Evolutionary conservation across 139 green algal genomes (phyloP).

Genomic region (Chlamydomonas sp.): DNA sequence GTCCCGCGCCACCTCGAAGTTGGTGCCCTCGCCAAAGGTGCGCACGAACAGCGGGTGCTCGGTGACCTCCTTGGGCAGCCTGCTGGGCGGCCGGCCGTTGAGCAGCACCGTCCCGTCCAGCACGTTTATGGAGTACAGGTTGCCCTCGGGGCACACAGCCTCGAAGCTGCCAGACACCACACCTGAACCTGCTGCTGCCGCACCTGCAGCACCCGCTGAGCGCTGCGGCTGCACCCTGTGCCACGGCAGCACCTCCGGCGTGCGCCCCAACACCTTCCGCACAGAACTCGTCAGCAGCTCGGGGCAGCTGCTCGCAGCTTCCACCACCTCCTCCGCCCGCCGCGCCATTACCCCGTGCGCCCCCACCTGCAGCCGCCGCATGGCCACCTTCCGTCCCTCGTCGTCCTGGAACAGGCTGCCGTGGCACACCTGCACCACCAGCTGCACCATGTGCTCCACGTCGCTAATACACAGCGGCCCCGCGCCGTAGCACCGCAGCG

Average conservation of each 20-base stretch:
- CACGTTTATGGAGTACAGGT: constrained; percentile 61
- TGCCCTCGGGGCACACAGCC: constrained; percentile 28
- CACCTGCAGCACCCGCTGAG: neutral
- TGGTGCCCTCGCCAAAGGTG: constrained; percentile 55
- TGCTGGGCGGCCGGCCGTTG: constrained; percentile 46
- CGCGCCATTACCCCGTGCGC: constrained; percentile 38
- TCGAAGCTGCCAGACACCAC: constrained; percentile 39
- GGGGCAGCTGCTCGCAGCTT: too few relatives aligned
- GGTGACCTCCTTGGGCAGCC: constrained; percentile 52
- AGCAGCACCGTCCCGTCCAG: constrained; percentile 55
- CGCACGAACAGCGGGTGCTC: constrained; percentile 59
- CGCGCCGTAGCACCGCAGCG: constrained; percentile 37
- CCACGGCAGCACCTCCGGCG: neutral
- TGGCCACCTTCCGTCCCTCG: neutral
- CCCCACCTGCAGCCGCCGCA: constrained; percentile 28
- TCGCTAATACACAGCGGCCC: constrained; percentile 12
- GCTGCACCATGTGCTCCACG: constrained; percentile 22
- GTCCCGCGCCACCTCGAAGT: constrained; percentile 57
- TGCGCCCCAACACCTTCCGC: neutral
- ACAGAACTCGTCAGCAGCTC: constrained; percentile 7
- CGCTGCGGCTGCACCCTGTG: neutral
- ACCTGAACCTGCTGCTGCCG: too few relatives aligned
- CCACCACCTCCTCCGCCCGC: neutral
- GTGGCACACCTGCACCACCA: constrained; percentile 47
- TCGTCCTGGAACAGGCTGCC: constrained; percentile 43